These are phyloP conservation scores for Hypomyces rosellus DNA, from an alignment of 2,329 filamentous ascomycete species.

Conservation along the genomic window DNA sequence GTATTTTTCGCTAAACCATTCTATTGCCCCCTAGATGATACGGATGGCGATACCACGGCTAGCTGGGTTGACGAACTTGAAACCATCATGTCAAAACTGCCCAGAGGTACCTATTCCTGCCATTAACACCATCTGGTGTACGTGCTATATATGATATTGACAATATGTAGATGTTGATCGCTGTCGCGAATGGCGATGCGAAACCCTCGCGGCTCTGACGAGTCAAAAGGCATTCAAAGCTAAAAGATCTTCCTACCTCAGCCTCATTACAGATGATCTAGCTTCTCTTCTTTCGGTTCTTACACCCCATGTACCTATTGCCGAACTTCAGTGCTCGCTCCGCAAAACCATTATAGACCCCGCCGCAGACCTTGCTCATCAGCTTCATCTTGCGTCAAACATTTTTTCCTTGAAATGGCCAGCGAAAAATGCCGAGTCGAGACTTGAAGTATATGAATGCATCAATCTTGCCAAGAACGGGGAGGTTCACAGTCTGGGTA, in stretches of 20 bases:
- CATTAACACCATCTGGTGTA: not conserved
- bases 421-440: constrained; percentile 27
- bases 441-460: constrained; percentile 33
- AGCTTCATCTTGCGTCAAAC: constrained; percentile 28
- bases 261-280: constrained; percentile 28
- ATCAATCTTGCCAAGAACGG: constrained; percentile 29
- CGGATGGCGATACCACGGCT: constrained; percentile 23
- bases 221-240: constrained; percentile 26
- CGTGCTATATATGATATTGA: constrained; percentile 6
- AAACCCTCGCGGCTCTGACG: constrained; percentile 29
- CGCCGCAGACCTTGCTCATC: constrained; percentile 30
- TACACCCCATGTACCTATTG: constrained; percentile 19
- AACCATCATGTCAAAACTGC: constrained; percentile 26
- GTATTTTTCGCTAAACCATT: constrained; percentile 31
- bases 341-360: constrained; percentile 28
- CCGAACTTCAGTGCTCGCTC: constrained; percentile 28
- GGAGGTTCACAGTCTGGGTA: constrained; percentile 22
- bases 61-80: constrained; percentile 29
- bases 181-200: constrained; percentile 32
- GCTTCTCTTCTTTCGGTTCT: constrained; percentile 25
- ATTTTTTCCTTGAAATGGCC: constrained; percentile 33
- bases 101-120: constrained; percentile 21
- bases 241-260: constrained; percentile 22
- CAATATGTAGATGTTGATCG: constrained; percentile 23
- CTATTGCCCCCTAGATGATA: constrained; percentile 31